phyloP scores from a whole-genome alignment of 2,329 filamentous ascomycete species.

The Magnaporthiopsis rhizophila region DNA sequence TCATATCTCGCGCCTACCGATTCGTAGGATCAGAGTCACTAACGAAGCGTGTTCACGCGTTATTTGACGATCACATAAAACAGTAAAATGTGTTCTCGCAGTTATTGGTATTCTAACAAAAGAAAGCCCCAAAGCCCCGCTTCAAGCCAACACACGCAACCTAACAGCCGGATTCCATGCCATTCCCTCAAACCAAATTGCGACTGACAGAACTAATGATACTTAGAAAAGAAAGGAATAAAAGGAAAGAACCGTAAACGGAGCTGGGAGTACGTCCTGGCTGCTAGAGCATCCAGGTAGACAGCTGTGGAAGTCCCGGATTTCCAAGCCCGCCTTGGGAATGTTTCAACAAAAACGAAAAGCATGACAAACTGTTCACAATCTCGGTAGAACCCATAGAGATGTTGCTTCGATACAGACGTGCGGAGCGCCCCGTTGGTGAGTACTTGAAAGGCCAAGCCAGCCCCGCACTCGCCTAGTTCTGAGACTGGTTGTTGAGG shows the following conservation, averaged over 20 bases:
- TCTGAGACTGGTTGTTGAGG: slow-evolving; percentile 82
- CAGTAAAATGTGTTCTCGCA: background rate
- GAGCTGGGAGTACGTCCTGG: no score
- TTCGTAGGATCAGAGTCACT: no score
- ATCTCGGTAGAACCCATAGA: background rate
- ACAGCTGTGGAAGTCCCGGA: background rate
- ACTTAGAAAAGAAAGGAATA: background rate
- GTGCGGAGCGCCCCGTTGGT: no score
- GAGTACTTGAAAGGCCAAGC: background rate
- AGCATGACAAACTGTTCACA: background rate
- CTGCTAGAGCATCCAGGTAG: background rate
- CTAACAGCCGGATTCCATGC: background rate
- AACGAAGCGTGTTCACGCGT: no score
- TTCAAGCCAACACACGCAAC: background rate
- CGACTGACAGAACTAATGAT: background rate
- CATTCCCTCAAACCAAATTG: background rate
- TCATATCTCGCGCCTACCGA: no score
- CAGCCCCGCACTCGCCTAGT: no score
- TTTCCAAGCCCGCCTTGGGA: background rate
- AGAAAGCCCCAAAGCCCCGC: no score
- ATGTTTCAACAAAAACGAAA: background rate
- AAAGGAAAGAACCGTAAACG: no score
- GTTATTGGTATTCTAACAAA: background rate
- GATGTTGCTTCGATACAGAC: background rate
- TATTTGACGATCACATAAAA: background rate